phyloP scores from a whole-genome alignment of 768 basidiomycete species.

The Suillus decipiens region DNA sequence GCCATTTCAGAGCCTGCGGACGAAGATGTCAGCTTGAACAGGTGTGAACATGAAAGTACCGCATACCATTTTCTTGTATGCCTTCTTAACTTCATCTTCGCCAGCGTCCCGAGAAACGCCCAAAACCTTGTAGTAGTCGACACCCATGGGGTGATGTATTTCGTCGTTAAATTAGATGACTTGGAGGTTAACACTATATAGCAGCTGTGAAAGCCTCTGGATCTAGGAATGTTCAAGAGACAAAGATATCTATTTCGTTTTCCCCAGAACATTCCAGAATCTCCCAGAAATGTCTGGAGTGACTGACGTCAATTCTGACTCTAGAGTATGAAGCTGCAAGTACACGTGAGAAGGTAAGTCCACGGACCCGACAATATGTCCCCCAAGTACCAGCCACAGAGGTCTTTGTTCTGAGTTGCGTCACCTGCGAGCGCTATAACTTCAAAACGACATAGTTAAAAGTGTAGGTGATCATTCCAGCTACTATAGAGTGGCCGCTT shows the following conservation, averaged over 20 bases:
- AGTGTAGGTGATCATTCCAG: not conserved
- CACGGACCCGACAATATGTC: not conserved
- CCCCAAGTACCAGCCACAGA: too few relatives aligned
- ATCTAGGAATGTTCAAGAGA: constrained; percentile 4
- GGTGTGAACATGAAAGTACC: not conserved
- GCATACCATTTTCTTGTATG: constrained; percentile 90
- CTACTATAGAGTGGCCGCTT: not conserved
- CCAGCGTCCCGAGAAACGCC: constrained; percentile 71
- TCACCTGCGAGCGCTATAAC: too few relatives aligned
- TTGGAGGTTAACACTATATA: constrained; percentile 6
- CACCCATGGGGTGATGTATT: constrained; percentile 55
- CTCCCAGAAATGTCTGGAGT: constrained; percentile 35
- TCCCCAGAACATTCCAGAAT: constrained; percentile 39
- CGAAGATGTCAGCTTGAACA: constrained; percentile 12
- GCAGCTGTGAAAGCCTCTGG: not conserved
- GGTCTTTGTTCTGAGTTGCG: too few relatives aligned
- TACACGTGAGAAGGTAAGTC: constrained; percentile 14
- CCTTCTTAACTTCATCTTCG: constrained; percentile 90
- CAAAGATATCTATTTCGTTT: not conserved
- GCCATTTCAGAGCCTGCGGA: constrained; percentile 84
- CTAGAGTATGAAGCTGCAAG: not conserved
- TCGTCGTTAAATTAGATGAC: not conserved
- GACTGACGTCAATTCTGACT: constrained; percentile 29
- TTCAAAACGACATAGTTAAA: not conserved
- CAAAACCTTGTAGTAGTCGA: constrained; percentile 87